phyloP scores from a whole-genome alignment of 768 basidiomycete genomes.

The Phylloporus scabripes region DNA sequence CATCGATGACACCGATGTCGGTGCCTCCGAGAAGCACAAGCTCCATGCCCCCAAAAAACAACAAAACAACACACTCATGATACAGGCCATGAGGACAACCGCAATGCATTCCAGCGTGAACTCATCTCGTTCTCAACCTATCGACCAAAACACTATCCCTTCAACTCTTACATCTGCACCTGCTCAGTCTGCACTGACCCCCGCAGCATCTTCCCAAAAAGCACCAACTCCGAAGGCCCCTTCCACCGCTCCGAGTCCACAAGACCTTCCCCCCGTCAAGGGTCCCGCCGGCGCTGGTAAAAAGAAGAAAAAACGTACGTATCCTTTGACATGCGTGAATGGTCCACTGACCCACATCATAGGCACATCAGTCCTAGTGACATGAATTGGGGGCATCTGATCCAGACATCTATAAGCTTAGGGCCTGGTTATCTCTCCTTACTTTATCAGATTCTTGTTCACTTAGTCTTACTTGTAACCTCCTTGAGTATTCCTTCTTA shows the following conservation, averaged over 20 bases:
- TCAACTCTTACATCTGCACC: slow-evolving; percentile 23
- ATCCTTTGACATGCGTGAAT: not conserved
- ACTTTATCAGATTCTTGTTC: not conserved
- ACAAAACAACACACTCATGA: slow-evolving; percentile 62
- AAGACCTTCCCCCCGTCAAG: slow-evolving; percentile 42
- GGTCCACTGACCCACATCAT: slow-evolving; percentile 2
- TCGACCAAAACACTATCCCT: slow-evolving; percentile 23
- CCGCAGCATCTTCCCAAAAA: slow-evolving; percentile 32
- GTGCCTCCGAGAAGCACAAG: slow-evolving; percentile 20
- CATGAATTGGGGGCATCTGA: slow-evolving; percentile 10
- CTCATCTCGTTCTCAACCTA: slow-evolving; percentile 36
- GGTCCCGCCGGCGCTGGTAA: slow-evolving; percentile 49
- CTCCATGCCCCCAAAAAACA: slow-evolving; percentile 43
- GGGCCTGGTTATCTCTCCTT: not conserved
- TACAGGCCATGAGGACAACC: slow-evolving; percentile 77
- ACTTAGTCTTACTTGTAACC: not conserved
- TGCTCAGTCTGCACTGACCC: slow-evolving; percentile 26
- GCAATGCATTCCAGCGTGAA: slow-evolving; percentile 61
- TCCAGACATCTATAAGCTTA: not conserved
- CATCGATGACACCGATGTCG: slow-evolving; percentile 17
- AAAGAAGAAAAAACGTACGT: slow-evolving; percentile 74
- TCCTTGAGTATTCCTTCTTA: not conserved
- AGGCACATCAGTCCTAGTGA: slow-evolving; percentile 24
- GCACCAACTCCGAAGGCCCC: slow-evolving; percentile 30
- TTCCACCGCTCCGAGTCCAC: slow-evolving; percentile 35